Evolutionary conservation across 495 filamentous ascomycete genomes (phyloP).

Genomic region (Aspergillus bertholletiae): DNA sequence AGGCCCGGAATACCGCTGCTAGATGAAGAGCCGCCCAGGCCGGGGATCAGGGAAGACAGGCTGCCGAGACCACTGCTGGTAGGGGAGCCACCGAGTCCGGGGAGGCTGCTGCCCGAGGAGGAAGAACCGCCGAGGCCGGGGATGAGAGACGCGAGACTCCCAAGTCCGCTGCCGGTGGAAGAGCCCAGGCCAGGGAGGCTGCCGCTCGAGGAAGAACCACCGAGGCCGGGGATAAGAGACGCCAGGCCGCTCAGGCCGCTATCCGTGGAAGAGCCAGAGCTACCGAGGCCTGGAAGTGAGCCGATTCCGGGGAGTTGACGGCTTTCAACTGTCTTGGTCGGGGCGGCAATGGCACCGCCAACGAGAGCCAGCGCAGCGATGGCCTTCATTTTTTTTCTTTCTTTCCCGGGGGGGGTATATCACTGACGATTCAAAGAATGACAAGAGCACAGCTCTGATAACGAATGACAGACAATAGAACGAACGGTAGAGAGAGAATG

Average conservation of each 20-base stretch:
- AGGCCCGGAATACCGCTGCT: background rate
- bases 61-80: background rate
- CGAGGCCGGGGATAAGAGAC: background rate
- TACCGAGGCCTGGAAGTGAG: background rate
- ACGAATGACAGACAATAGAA: background rate
- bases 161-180: background rate
- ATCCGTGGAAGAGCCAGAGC: background rate
- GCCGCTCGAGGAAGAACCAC: background rate
- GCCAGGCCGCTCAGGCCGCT: background rate
- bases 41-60: background rate
- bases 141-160: background rate
- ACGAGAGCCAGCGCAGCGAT: background rate
- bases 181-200: background rate
- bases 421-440: background rate
- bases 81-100: background rate
- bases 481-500: background rate
- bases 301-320: background rate
- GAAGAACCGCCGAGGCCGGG: background rate
- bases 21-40: background rate
- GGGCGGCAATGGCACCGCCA: constrained; percentile 1
- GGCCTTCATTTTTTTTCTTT: constrained; percentile 1
- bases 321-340: background rate
- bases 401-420: background rate
- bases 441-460: constrained; percentile 2
- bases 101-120: background rate